phyloP scores from a whole-genome alignment of 306 rosid genomes.

The Carpinus fangiana region DNA sequence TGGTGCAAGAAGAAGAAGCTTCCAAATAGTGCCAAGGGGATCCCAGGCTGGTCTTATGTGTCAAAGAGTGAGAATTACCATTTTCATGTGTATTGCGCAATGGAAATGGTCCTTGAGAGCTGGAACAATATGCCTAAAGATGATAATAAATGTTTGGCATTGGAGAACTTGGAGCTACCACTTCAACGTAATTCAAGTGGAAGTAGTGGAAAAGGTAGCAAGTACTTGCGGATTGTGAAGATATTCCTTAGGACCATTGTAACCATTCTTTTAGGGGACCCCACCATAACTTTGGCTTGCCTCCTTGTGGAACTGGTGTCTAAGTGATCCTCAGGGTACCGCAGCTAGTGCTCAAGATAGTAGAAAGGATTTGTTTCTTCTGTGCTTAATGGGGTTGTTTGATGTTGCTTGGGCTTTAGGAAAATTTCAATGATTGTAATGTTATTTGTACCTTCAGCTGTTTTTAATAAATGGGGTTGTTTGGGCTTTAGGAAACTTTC shows the following conservation, averaged over 20 bases:
- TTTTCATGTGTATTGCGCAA: slow-evolving; percentile 24
- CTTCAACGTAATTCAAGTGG: not conserved
- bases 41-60: slow-evolving; percentile 27
- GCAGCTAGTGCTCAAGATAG: not conserved
- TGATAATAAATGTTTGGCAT: not conserved
- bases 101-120: not conserved
- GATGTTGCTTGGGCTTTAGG: not conserved
- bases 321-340: not conserved
- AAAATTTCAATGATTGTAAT: not conserved
- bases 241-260: not conserved
- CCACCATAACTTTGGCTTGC: not conserved
- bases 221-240: slow-evolving; percentile 7
- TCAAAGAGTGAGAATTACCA: slow-evolving; percentile 4
- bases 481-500: too few species aligned
- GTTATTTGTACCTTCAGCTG: too few species aligned
- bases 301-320: not conserved
- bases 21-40: not conserved
- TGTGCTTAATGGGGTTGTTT: not conserved
- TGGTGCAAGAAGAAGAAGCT: slow-evolving; percentile 20
- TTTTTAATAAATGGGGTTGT: too few species aligned
- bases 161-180: slow-evolving; percentile 15
- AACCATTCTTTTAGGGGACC: slow-evolving; percentile 17
- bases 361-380: not conserved
- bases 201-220: not conserved
- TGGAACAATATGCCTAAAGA: not conserved